These are phyloP conservation scores for Oryza officinalis DNA, from an alignment of 176 grass and related monocot genomes.

Conservation along the genomic window DNA sequence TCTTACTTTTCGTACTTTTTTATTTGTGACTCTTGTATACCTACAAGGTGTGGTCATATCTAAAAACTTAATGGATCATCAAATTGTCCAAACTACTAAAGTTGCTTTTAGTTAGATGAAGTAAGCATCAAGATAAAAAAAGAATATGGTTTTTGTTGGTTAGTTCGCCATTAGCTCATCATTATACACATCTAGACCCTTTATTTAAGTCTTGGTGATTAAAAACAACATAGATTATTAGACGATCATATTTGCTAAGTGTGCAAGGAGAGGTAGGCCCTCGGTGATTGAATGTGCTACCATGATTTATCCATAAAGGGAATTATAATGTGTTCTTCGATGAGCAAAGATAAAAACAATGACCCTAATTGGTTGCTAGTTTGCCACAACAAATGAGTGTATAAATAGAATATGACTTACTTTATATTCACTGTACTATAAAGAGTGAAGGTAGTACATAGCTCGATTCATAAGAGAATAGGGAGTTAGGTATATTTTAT, in stretches of 20 bases:
- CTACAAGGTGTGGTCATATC: background rate
- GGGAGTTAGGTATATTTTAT: background rate
- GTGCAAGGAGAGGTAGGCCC: background rate
- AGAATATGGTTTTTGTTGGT: background rate
- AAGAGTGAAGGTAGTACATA: too few species aligned
- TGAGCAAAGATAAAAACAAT: too few species aligned
- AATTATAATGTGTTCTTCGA: too few species aligned
- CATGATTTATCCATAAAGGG: too few species aligned
- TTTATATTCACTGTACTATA: too few species aligned
- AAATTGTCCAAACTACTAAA: background rate
- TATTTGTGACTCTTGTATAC: background rate
- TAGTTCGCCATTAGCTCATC: background rate
- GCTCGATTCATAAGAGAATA: background rate
- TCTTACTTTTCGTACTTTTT: background rate
- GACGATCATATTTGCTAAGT: background rate
- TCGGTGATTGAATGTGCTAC: too few species aligned
- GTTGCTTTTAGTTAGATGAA: background rate
- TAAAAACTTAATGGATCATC: background rate
- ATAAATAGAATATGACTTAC: too few species aligned
- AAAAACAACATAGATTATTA: background rate
- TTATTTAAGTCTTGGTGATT: background rate
- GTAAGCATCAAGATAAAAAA: too few species aligned
- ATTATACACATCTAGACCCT: background rate
- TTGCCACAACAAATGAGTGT: too few species aligned
- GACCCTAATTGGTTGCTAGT: too few species aligned